Conservation (phyloP, 2,329 filamentous ascomycete genomes). For the Colletotrichum zoysiae region DNA sequence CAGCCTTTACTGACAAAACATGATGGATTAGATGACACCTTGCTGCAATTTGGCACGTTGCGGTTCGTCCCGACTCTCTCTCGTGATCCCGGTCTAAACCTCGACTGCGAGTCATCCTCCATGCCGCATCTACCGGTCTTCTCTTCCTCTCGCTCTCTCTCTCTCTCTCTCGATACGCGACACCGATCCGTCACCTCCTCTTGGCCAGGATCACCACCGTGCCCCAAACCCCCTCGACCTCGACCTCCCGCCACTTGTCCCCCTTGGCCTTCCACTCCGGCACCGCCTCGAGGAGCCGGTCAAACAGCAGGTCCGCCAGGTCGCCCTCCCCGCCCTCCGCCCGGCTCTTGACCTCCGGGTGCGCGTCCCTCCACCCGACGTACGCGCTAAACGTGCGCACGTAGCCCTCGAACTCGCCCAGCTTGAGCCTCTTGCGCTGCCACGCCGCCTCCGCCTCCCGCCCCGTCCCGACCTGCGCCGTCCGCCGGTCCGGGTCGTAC, state of each 20-base stretch:
- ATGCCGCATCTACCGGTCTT: not conserved
- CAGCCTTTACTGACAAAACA: not conserved
- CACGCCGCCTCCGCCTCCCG: constrained; percentile 53
- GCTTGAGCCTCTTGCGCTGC: constrained; percentile 65
- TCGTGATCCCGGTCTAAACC: not conserved
- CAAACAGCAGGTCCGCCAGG: constrained; percentile 72
- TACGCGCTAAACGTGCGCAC: constrained; percentile 71
- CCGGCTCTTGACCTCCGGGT: constrained; percentile 63
- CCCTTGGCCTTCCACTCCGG: constrained; percentile 63
- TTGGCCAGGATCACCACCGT: constrained; percentile 70
- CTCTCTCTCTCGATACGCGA: too few species aligned
- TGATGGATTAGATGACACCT: too few species aligned
- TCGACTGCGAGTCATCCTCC: constrained; percentile 29
- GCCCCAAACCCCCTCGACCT: constrained; percentile 72
- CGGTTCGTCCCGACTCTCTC: constrained; percentile 30
- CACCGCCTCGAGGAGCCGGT: constrained; percentile 67
- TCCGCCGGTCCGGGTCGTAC: constrained; percentile 67
- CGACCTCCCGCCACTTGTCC: constrained; percentile 63
- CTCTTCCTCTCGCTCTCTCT: too few species aligned
- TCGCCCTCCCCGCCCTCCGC: constrained; percentile 70
- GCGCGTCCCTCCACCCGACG: constrained; percentile 68
- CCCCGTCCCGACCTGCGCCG: constrained; percentile 49
- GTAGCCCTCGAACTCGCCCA: constrained; percentile 73
- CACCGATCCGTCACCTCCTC: constrained; percentile 49
- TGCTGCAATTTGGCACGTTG: constrained; percentile 10